Evolutionary conservation across 345 rosid genomes (phyloP).

Genomic region (Aethionema arabicum): DNA sequence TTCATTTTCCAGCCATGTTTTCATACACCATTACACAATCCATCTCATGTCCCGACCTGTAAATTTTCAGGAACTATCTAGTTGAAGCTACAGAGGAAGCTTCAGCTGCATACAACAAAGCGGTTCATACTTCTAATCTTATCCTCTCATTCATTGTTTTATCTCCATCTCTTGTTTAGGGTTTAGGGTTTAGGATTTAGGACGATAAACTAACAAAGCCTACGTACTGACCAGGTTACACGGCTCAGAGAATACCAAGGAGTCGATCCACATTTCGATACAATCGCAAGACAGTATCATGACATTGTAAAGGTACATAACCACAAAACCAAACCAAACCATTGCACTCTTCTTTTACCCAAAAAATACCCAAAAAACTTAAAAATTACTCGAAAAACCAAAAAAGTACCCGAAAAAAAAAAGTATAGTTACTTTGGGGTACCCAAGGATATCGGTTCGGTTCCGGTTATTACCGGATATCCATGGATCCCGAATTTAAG

Average conservation of each 20-base stretch:
- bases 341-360: not conserved
- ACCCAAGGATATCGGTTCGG: no score
- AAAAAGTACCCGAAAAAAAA: no score
- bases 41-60: slow-evolving; percentile 6
- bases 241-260: slow-evolving; percentile 98
- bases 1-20: not conserved
- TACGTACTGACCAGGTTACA: slow-evolving; percentile 54
- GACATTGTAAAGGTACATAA: slow-evolving; percentile 78
- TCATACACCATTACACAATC: not conserved
- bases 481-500: no score
- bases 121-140: slow-evolving; percentile 54
- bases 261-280: slow-evolving; percentile 92
- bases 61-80: slow-evolving; percentile 67
- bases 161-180: slow-evolving; percentile 7
- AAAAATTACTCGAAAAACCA: no score
- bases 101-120: slow-evolving; percentile 90
- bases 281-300: slow-evolving; percentile 89
- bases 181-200: no score
- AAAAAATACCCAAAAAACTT: no score
- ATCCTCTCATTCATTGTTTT: slow-evolving; percentile 12
- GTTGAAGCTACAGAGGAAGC: slow-evolving; percentile 96
- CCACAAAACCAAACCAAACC: slow-evolving; percentile 1
- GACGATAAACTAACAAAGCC: slow-evolving; percentile 1
- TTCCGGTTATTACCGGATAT: no score
- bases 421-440: no score